Percentiles rank a stretch among this genome's conserved stretches.
Evolutionary conservation across 306 rosid genomes (phyloP).

Genomic region (Astragalus glycyphyllos): DNA sequence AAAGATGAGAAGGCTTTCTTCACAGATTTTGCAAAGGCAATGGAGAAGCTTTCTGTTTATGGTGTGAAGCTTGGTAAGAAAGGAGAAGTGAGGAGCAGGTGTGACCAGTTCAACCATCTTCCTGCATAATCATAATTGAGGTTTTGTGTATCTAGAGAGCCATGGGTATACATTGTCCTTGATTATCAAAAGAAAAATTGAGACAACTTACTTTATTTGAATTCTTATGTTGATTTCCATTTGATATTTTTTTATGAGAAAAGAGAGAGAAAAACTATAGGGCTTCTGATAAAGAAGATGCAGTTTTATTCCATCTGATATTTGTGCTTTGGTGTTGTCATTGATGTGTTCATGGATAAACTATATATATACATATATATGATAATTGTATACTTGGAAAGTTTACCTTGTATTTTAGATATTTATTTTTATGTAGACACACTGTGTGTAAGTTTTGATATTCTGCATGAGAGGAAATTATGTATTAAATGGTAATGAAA

Average conservation of each 20-base stretch:
- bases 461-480: neutral
- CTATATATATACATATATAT: neutral
- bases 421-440: neutral
- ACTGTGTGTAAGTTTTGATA: neutral
- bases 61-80: conserved; percentile 44
- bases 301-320: too few relatives aligned
- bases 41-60: conserved; percentile 49
- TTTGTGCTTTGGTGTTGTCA: neutral
- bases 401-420: neutral
- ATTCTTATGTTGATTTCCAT: conserved; percentile 15
- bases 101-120: conserved; percentile 52
- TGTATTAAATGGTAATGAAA: too few relatives aligned
- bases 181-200: conserved; percentile 2
- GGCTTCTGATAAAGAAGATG: conserved; percentile 1
- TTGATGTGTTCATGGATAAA: neutral
- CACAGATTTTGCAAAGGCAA: conserved; percentile 48
- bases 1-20: conserved; percentile 47
- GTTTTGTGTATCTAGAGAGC: conserved; percentile 21
- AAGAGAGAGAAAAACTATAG: neutral
- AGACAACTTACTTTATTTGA: conserved; percentile 7
- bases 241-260: neutral
- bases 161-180: conserved; percentile 27
- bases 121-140: neutral
- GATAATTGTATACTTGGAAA: neutral
- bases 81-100: conserved; percentile 54